A percentile compares a stretch with the other conserved stretches of the same genome.
Conservation (phyloP, 495 filamentous ascomycete species). For the Aspergillus olivimuriae region DNA sequence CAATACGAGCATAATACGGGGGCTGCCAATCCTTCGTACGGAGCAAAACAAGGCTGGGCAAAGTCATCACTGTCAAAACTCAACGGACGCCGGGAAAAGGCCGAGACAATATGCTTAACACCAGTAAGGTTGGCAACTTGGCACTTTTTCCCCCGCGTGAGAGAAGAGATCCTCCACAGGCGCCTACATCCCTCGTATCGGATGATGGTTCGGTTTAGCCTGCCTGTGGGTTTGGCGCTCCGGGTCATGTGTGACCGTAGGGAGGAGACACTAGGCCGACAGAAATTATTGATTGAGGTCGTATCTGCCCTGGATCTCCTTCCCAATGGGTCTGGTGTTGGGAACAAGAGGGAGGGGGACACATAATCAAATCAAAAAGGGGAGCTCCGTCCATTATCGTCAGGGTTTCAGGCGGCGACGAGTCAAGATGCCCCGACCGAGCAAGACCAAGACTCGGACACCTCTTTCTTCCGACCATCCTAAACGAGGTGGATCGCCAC, state of each 20-base stretch:
- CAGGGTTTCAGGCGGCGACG: too few relatives aligned
- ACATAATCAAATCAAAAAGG: too few relatives aligned
- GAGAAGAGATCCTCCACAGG: conserved; percentile 14
- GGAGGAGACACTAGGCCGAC: too few relatives aligned
- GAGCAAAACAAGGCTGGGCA: conserved; percentile 1
- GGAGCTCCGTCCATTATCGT: too few relatives aligned
- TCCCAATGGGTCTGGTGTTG: too few relatives aligned
- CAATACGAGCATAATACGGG: conserved; percentile 7
- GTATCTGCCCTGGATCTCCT: too few relatives aligned
- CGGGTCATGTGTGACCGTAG: too few relatives aligned
- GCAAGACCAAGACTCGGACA: conserved; percentile 1
- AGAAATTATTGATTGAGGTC: too few relatives aligned
- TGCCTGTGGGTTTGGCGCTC: too few relatives aligned
- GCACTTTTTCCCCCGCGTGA: conserved; percentile 15
- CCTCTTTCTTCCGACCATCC: conserved; percentile 3
- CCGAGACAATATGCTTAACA: conserved; percentile 39
- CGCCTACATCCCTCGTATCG: too few relatives aligned
- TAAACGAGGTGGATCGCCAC: conserved; percentile 16
- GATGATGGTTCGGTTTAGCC: too few relatives aligned
- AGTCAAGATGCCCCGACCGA: background rate
- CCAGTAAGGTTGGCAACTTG: conserved; percentile 39
- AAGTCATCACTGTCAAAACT: conserved; percentile 1
- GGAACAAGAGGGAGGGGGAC: too few relatives aligned
- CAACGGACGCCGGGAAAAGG: conserved; percentile 13
- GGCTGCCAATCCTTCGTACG: conserved; percentile 7